Percentiles rank a stretch among this genome's conserved stretches.
These are phyloP conservation scores for Backusella macrospora DNA, from an alignment of 192 early-diverging fungal species.

Conservation along the genomic window DNA sequence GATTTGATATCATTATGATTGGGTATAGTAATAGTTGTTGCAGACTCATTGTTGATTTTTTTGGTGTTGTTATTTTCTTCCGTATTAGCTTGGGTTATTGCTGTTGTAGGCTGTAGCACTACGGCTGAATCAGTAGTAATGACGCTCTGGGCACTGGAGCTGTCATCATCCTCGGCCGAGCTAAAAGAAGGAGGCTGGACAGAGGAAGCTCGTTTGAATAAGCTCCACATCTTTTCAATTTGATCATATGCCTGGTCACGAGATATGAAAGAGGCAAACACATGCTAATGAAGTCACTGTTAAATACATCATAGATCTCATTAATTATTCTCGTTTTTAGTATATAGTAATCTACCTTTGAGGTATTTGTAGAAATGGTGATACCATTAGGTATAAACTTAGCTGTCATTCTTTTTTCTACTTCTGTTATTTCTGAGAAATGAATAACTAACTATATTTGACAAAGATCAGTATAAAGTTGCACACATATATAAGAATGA, in stretches of 20 bases:
- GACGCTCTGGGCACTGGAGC: constrained; percentile 2
- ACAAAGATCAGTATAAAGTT: not conserved
- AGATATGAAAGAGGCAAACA: constrained; percentile 85
- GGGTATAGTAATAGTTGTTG: not conserved
- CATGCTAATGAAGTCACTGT: constrained; percentile 47
- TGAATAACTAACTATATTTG: constrained; percentile 60
- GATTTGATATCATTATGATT: not conserved
- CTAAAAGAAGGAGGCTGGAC: constrained; percentile 6
- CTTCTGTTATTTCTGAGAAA: constrained; percentile 75
- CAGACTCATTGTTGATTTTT: constrained; percentile 11
- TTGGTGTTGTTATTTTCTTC: not conserved
- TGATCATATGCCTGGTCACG: constrained; percentile 79
- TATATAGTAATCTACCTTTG: constrained; percentile 41
- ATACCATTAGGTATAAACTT: constrained; percentile 90
- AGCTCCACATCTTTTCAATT: constrained; percentile 66
- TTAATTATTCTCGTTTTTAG: not conserved
- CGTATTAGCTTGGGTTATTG: not conserved
- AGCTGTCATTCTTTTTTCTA: constrained; percentile 86
- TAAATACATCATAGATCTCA: not conserved
- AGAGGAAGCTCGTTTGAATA: constrained; percentile 13
- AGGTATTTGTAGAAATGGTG: constrained; percentile 68
- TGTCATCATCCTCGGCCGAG: not conserved
- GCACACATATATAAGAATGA: not conserved
- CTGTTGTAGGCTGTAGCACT: not conserved
- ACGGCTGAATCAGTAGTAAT: constrained; percentile 6